Evolutionary conservation across 495 filamentous ascomycete genomes (phyloP).

Genomic region (Tuber magnatum): DNA sequence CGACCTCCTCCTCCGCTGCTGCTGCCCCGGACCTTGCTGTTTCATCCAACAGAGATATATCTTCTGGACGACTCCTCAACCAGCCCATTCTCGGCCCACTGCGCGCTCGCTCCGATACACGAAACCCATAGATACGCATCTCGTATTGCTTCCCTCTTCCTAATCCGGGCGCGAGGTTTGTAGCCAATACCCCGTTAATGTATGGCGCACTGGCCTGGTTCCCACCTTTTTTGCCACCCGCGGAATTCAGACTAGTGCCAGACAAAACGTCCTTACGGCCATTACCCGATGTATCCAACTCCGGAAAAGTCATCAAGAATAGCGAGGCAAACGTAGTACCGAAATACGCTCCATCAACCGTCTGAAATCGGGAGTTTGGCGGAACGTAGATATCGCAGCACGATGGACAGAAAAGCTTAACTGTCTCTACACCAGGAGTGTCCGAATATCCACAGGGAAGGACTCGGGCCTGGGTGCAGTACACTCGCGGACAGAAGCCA

Average conservation of each 20-base stretch:
- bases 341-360: conserved; percentile 97
- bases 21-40: conserved; percentile 48
- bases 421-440: conserved; percentile 90
- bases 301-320: conserved; percentile 97
- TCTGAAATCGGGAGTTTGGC: conserved; percentile 93
- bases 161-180: conserved; percentile 80
- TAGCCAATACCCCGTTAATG: conserved; percentile 76
- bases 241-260: conserved; percentile 43
- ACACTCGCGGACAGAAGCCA: conserved; percentile 80
- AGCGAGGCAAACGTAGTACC: conserved; percentile 88
- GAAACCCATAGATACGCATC: conserved; percentile 92
- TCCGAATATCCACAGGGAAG: conserved; percentile 89
- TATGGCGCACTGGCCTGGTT: conserved; percentile 40
- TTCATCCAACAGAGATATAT: conserved; percentile 79
- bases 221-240: conserved; percentile 44
- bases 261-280: conserved; percentile 40
- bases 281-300: conserved; percentile 61
- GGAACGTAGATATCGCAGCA: conserved; percentile 97
- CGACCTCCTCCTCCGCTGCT: conserved; percentile 21
- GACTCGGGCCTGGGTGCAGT: conserved; percentile 78
- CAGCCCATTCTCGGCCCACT: conserved; percentile 94
- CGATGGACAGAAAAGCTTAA: conserved; percentile 95
- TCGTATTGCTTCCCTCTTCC: conserved; percentile 82
- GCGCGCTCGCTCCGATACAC: conserved; percentile 76
- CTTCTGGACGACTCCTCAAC: conserved; percentile 73